Conservation (phyloP, 2,329 filamentous ascomycete species). For the Rutstroemia sp. region DNA sequence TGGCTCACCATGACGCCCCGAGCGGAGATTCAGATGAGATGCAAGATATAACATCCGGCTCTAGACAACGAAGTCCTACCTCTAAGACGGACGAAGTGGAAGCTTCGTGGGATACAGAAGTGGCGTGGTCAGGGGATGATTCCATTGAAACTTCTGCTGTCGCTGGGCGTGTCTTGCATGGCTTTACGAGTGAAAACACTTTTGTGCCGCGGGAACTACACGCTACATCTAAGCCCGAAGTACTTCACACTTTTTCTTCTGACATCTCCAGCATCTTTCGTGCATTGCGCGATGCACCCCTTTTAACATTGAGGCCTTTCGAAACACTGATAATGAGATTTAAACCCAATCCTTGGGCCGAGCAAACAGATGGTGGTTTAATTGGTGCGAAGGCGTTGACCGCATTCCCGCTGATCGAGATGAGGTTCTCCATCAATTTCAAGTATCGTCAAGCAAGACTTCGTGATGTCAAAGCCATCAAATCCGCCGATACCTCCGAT, state of each 20-base stretch:
- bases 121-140: constrained; percentile 1
- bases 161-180: constrained; percentile 21
- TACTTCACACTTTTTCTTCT: constrained; percentile 18
- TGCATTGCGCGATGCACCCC: constrained; percentile 3
- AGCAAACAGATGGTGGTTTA: neutral
- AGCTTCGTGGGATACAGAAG: neutral
- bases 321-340: constrained; percentile 21
- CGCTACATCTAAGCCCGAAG: neutral
- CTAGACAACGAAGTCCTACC: neutral
- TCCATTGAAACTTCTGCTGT: constrained; percentile 20
- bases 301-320: neutral
- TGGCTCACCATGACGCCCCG: too few species aligned
- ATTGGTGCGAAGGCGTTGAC: constrained; percentile 18
- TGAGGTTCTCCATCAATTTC: constrained; percentile 19
- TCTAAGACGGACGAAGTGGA: constrained; percentile 10
- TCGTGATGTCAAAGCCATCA: constrained; percentile 18
- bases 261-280: constrained; percentile 20
- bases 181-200: neutral
- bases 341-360: constrained; percentile 24
- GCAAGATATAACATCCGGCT: too few species aligned
- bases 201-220: neutral
- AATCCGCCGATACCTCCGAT: constrained; percentile 18
- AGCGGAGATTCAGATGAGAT: too few species aligned
- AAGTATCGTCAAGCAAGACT: constrained; percentile 12
- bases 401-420: constrained; percentile 27